Percentiles rank a stretch among this genome's conserved stretches.
Conservation (phyloP, 139 green algal genomes). For the Dunaliella primolecta region DNA sequence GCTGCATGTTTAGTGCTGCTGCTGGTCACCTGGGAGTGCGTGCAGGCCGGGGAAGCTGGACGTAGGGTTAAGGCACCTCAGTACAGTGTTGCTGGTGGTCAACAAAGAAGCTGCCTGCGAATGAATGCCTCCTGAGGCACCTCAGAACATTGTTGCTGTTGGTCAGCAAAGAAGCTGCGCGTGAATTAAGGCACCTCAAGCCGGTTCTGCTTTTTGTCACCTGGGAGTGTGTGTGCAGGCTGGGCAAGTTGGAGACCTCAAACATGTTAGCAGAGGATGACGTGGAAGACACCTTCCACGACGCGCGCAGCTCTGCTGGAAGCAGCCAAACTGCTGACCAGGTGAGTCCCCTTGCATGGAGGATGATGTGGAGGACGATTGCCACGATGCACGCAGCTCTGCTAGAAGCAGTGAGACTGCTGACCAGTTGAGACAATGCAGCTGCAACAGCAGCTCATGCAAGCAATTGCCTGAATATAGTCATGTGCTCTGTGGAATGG, state of each 20-base stretch:
- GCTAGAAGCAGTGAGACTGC: not conserved
- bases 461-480: no score
- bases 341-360: not conserved
- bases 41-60: not conserved
- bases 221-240: not conserved
- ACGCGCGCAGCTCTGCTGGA: not conserved
- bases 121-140: no score
- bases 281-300: not conserved
- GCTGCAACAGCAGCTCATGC: not conserved
- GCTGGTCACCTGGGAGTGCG: no score
- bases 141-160: no score
- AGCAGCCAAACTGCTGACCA: not conserved
- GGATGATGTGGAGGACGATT: slow-evolving; percentile 13
- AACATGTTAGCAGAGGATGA: not conserved
- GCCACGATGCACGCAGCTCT: not conserved
- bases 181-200: no score
- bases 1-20: no score
- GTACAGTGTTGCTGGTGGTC: not conserved
- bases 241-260: not conserved
- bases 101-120: no score
- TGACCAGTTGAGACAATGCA: not conserved
- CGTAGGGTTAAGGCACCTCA: not conserved
- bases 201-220: not conserved
- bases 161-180: no score
- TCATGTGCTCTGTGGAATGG: no score